Percentiles rank a stretch among this genome's conserved stretches.
phyloP scores from a whole-genome alignment of 305 asterid species.

The Fraxinus nigra region DNA sequence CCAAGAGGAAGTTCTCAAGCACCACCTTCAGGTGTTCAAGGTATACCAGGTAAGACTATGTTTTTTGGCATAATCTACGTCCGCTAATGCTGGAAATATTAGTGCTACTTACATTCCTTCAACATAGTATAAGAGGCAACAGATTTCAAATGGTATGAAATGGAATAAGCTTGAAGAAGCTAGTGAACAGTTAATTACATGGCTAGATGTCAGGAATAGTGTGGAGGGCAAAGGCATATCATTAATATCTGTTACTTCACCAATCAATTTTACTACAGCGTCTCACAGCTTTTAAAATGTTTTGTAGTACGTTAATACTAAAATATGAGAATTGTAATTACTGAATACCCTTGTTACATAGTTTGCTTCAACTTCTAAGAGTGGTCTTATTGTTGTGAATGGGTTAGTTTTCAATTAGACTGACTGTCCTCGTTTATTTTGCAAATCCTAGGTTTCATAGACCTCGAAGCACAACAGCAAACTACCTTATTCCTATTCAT shows the following conservation, averaged over 20 bases:
- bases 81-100: background rate
- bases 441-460: background rate
- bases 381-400: background rate
- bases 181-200: constrained; percentile 8
- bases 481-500: background rate
- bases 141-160: constrained; percentile 1
- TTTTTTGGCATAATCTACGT: background rate
- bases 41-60: constrained; percentile 27
- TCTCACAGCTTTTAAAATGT: background rate
- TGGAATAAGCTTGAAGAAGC: constrained; percentile 6
- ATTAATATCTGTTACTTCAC: background rate
- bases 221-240: background rate
- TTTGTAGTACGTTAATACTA: background rate
- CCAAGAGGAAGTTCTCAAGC: constrained; percentile 70
- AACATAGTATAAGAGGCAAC: constrained; percentile 10
- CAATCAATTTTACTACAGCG: background rate
- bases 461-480: background rate
- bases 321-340: background rate
- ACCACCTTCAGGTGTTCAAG: constrained; percentile 35
- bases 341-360: background rate
- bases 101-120: constrained; percentile 13
- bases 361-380: background rate
- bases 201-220: background rate
- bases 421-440: background rate
- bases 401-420: background rate